Conservation (phyloP, 805 yeast species). For the Candida nitratophila region DNA sequence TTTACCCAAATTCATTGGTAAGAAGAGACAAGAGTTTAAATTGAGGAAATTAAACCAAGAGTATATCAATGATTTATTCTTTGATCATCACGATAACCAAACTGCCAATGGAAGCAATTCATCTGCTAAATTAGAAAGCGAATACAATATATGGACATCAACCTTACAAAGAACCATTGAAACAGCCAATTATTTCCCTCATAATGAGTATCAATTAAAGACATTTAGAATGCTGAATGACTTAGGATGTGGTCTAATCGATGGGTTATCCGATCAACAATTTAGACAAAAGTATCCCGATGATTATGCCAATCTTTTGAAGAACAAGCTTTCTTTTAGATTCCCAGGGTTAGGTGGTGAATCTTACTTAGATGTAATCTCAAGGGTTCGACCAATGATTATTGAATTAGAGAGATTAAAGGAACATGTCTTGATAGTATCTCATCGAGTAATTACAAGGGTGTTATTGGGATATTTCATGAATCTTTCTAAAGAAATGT, state of each 20-base stretch:
- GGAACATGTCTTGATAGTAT: slow-evolving; percentile 27
- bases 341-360: slow-evolving; percentile 33
- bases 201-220: slow-evolving; percentile 21
- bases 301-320: slow-evolving; percentile 23
- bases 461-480: slow-evolving; percentile 30
- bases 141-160: slow-evolving; percentile 29
- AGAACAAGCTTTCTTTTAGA: slow-evolving; percentile 24
- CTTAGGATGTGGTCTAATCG: slow-evolving; percentile 27
- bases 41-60: slow-evolving; percentile 25
- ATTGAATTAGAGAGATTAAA: slow-evolving; percentile 28
- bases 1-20: slow-evolving; percentile 26
- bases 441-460: slow-evolving; percentile 28
- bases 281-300: slow-evolving; percentile 19
- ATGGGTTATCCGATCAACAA: slow-evolving; percentile 24
- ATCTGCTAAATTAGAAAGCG: slow-evolving; percentile 11
- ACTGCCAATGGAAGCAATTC: slow-evolving; percentile 2
- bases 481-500: slow-evolving; percentile 29
- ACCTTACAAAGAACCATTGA: slow-evolving; percentile 24
- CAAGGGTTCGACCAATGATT: slow-evolving; percentile 28
- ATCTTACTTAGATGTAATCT: slow-evolving; percentile 29
- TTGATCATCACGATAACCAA: slow-evolving; percentile 4
- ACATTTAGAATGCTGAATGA: slow-evolving; percentile 28
- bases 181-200: slow-evolving; percentile 25
- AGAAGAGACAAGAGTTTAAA: slow-evolving; percentile 28
- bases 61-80: slow-evolving; percentile 24